Conservation (phyloP, 306 rosid genomes). For the Cicer cuneatum region DNA sequence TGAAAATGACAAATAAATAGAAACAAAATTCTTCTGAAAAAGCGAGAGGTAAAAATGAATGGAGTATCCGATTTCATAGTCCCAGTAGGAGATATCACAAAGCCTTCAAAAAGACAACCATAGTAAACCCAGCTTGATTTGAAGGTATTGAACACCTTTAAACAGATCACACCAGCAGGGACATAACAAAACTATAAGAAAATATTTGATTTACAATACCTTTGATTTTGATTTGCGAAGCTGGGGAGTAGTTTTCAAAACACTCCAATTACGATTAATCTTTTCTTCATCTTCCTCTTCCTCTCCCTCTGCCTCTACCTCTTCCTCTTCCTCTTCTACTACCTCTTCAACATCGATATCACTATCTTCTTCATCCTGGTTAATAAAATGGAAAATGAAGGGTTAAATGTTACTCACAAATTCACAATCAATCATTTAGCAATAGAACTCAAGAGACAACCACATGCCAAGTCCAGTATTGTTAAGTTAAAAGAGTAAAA, state of each 20-base stretch:
- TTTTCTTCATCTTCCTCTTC: constrained; percentile 61
- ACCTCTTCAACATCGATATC: constrained; percentile 64
- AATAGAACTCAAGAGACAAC: constrained; percentile 15
- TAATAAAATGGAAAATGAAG: constrained; percentile 28
- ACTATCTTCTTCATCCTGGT: constrained; percentile 84
- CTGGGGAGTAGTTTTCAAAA: constrained; percentile 77
- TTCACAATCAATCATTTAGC: constrained; percentile 37
- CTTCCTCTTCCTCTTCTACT: constrained; percentile 42
- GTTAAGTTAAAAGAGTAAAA: constrained; percentile 13
- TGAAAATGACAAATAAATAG: too few species aligned
- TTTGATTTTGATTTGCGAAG: constrained; percentile 78
- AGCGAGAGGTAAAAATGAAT: too few species aligned
- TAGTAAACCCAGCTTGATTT: neutral
- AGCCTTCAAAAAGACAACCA: neutral
- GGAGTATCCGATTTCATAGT: constrained; percentile 1
- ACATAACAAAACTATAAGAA: constrained; percentile 2
- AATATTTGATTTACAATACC: constrained; percentile 55
- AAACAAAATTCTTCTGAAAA: too few species aligned
- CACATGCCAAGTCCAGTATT: neutral
- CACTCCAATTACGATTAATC: constrained; percentile 87
- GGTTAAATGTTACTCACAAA: constrained; percentile 39
- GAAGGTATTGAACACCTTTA: neutral
- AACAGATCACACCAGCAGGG: constrained; percentile 17
- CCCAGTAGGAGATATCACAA: neutral
- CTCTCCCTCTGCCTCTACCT: constrained; percentile 41